phyloP scores from a whole-genome alignment of 163 green algal species.

The Coccomyxa subellipsoidea region DNA sequence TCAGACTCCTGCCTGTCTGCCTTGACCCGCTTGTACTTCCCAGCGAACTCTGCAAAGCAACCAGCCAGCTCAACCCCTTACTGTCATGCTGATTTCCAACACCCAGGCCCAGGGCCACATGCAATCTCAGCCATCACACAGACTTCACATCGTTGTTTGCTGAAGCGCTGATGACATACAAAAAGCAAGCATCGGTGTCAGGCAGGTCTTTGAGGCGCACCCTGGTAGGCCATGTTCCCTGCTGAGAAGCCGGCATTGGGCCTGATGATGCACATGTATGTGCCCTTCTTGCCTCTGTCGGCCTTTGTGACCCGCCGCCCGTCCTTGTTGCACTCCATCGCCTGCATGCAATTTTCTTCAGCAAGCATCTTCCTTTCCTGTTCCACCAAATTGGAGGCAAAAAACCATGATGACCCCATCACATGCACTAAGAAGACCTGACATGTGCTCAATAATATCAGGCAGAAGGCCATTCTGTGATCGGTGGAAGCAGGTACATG shows the following conservation, averaged over 20 bases:
- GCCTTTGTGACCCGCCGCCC: conserved; percentile 24
- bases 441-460: no score
- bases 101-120: no score
- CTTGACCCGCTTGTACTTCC: conserved; percentile 6
- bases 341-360: not conserved
- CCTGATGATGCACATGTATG: conserved; percentile 23
- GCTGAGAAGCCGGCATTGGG: conserved; percentile 14
- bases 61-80: not conserved
- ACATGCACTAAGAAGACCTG: no score
- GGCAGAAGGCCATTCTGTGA: no score
- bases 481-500: no score
- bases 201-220: not conserved
- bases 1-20: not conserved
- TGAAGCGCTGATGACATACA: not conserved
- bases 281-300: not conserved
- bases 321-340: conserved; percentile 33
- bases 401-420: no score
- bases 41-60: not conserved
- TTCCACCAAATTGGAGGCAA: not conserved
- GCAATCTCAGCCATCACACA: no score
- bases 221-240: conserved; percentile 3
- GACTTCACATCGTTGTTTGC: not conserved
- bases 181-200: not conserved
- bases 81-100: not conserved
- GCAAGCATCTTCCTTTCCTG: not conserved